Conservation (phyloP, 2,329 filamentous ascomycete species). For the Berkeleyomyces rouxiae region DNA sequence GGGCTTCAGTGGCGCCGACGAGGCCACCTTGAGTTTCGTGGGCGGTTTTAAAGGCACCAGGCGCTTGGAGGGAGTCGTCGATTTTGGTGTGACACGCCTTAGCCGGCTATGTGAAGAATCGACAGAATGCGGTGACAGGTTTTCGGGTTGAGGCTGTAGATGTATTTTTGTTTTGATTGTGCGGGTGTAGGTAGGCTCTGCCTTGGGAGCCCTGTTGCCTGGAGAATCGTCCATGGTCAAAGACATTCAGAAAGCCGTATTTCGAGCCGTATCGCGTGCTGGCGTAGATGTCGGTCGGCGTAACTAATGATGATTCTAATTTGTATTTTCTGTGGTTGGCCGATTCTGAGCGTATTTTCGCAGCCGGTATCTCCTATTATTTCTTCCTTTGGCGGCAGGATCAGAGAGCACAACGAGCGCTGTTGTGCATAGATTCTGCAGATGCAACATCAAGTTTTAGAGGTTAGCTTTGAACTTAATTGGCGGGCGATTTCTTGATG, state of each 20-base stretch:
- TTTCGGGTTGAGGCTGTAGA: neutral
- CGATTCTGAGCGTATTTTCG: neutral
- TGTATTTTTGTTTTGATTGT: constrained; percentile 8
- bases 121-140: constrained; percentile 5
- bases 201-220: neutral
- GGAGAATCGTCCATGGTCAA: constrained; percentile 1
- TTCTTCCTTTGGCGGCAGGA: neutral
- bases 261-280: neutral
- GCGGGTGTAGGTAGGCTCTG: neutral
- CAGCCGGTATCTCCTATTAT: neutral
- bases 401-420: neutral
- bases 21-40: constrained; percentile 10
- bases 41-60: neutral
- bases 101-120: constrained; percentile 11
- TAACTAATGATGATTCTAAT: neutral
- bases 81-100: constrained; percentile 6
- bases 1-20: constrained; percentile 13
- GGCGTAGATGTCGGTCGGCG: neutral
- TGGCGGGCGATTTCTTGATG: neutral
- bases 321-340: neutral
- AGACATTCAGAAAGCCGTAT: neutral
- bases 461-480: neutral
- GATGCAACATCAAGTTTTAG: neutral
- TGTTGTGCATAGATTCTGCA: constrained; percentile 1
- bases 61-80: neutral